These are phyloP conservation scores for Neurospora sp. DNA, from an alignment of 495 filamentous ascomycete species.

Conservation along the genomic window DNA sequence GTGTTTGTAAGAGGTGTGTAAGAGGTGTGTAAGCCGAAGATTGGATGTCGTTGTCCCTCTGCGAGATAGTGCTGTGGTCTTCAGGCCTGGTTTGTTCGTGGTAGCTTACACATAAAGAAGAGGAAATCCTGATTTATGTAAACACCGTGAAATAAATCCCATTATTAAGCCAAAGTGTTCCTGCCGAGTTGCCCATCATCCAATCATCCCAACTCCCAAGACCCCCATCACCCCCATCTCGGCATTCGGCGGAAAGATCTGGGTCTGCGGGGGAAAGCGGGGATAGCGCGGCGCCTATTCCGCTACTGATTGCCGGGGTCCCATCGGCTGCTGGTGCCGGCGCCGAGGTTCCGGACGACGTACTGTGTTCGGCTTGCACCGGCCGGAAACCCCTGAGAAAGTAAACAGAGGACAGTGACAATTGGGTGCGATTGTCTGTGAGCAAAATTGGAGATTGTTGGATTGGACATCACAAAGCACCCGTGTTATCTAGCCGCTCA, in stretches of 20 bases:
- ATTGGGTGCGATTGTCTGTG: background rate
- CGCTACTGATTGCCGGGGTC: background rate
- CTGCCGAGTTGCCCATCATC: background rate
- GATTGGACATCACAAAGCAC: no score
- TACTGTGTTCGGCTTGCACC: background rate
- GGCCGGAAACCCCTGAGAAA: background rate
- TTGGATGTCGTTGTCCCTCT: background rate
- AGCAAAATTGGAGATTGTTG: background rate
- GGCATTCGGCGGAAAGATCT: background rate
- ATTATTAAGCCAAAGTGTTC: background rate
- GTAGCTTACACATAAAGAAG: background rate
- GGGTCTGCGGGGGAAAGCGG: background rate
- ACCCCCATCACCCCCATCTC: background rate
- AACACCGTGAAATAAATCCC: background rate
- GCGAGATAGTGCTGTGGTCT: background rate
- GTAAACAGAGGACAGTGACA: background rate
- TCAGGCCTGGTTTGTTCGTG: background rate
- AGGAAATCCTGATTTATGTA: background rate
- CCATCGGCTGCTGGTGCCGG: background rate
- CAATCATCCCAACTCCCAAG: background rate
- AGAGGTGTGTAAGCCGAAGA: background rate
- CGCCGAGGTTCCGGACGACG: background rate
- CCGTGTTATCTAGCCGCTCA: background rate
- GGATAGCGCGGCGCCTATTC: background rate
- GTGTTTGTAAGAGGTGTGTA: background rate